Percentiles rank a stretch among this genome's conserved stretches.
Conservation (phyloP, 352 stramenopile species). For the Saprolegnia parasitica region DNA sequence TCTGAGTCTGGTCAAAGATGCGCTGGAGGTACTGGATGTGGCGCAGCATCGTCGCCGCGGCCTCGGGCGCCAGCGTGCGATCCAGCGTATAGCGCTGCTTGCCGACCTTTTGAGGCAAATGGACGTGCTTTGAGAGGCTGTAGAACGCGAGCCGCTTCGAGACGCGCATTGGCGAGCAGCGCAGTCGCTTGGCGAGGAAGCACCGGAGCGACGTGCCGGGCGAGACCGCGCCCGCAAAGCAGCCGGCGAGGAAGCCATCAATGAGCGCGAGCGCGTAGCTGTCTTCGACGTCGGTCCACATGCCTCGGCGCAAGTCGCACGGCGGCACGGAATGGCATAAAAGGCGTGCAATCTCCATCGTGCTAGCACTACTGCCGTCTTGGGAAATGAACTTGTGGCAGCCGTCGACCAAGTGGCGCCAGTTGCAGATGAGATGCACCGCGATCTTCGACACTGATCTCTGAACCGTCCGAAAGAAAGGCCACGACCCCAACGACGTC, state of each 20-base stretch:
- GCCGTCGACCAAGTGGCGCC: not conserved
- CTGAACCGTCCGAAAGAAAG: not conserved
- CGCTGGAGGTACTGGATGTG: slow-evolving; percentile 6
- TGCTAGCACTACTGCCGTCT: not conserved
- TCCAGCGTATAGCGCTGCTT: not conserved
- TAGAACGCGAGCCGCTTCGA: slow-evolving; percentile 87
- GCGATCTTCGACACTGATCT: not conserved
- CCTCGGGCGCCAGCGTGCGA: not conserved
- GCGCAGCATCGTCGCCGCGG: not conserved
- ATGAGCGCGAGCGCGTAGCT: slow-evolving; percentile 74
- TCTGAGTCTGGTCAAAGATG: not conserved
- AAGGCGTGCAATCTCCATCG: slow-evolving; percentile 7
- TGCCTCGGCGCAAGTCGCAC: not conserved
- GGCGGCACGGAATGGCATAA: not conserved
- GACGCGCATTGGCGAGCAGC: slow-evolving; percentile 92
- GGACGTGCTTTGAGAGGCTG: not conserved
- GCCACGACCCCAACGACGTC: not conserved
- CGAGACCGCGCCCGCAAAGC: slow-evolving; percentile 54
- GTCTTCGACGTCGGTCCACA: slow-evolving; percentile 15
- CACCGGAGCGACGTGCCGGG: slow-evolving; percentile 79
- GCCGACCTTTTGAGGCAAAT: slow-evolving; percentile 10
- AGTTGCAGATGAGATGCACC: slow-evolving; percentile 16
- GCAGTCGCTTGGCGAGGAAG: slow-evolving; percentile 85
- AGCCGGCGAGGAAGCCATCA: slow-evolving; percentile 77
- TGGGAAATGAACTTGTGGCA: not conserved